Evolutionary conservation across 805 yeast genomes (phyloP).

Genomic region (Wickerhamomyces sydowiorum): DNA sequence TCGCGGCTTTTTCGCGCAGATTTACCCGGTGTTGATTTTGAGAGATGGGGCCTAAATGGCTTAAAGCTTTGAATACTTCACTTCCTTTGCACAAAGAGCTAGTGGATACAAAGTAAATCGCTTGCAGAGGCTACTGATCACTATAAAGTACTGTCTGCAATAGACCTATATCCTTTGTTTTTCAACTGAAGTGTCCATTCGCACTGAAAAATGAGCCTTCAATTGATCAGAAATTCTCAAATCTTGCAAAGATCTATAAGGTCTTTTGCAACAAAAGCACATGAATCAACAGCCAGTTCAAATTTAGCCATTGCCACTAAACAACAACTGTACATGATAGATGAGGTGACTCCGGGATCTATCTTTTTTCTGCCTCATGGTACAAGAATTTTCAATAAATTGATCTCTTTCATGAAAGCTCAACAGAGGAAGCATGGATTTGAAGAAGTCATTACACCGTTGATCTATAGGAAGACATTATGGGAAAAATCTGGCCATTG

Average conservation of each 20-base stretch:
- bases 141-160: too few relatives aligned
- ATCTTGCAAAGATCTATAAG: not conserved
- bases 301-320: slow-evolving; percentile 27
- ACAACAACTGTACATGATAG: slow-evolving; percentile 76
- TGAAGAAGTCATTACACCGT: slow-evolving; percentile 88
- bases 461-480: slow-evolving; percentile 72
- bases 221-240: not conserved
- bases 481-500: slow-evolving; percentile 96
- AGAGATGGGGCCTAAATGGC: too few relatives aligned
- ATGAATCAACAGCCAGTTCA: slow-evolving; percentile 13
- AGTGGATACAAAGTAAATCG: too few relatives aligned
- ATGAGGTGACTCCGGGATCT: slow-evolving; percentile 84
- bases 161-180: too few relatives aligned
- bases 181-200: too few relatives aligned
- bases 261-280: not conserved
- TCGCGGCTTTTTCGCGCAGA: too few relatives aligned
- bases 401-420: slow-evolving; percentile 75
- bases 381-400: slow-evolving; percentile 73
- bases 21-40: not conserved
- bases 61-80: not conserved
- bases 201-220: not conserved
- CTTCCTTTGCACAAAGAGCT: too few relatives aligned
- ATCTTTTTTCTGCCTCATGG: slow-evolving; percentile 93
- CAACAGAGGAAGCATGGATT: slow-evolving; percentile 81
- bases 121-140: too few relatives aligned